These are phyloP conservation scores for Amanita jacksonii DNA, from an alignment of 768 basidiomycete species.

Conservation along the genomic window DNA sequence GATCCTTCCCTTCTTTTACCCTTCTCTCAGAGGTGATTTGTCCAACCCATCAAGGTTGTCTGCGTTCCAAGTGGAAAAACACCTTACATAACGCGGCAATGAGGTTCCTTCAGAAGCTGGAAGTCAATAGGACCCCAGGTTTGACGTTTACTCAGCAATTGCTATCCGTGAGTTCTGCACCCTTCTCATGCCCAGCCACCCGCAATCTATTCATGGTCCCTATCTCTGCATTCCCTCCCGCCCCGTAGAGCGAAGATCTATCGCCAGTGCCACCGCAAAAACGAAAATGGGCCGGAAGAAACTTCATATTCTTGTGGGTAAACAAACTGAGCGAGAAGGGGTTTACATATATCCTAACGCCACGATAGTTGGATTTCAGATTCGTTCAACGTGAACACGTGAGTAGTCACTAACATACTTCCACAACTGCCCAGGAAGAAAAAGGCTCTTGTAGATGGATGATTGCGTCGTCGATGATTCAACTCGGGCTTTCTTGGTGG, in stretches of 20 bases:
- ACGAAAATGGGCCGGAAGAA: slow-evolving; percentile 55
- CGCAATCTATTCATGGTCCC: not conserved
- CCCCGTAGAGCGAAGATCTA: slow-evolving; percentile 58
- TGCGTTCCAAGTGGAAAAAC: not conserved
- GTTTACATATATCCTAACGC: slow-evolving; percentile 4
- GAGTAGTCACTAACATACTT: slow-evolving; percentile 17
- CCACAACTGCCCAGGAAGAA: no score
- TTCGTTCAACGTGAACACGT: slow-evolving; percentile 74
- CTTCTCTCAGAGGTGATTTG: no score
- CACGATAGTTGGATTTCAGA: slow-evolving; percentile 65
- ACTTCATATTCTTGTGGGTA: slow-evolving; percentile 58
- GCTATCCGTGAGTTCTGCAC: slow-evolving; percentile 35
- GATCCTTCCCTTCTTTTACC: no score
- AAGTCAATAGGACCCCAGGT: slow-evolving; percentile 45
- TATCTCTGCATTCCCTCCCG: slow-evolving; percentile 4
- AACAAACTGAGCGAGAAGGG: not conserved
- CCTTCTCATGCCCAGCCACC: not conserved
- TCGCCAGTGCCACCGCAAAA: slow-evolving; percentile 55
- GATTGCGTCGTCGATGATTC: slow-evolving; percentile 70
- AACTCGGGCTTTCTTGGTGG: slow-evolving; percentile 72
- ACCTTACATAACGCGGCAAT: slow-evolving; percentile 12
- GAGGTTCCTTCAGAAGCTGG: slow-evolving; percentile 30
- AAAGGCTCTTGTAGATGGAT: slow-evolving; percentile 41
- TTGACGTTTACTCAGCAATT: slow-evolving; percentile 47
- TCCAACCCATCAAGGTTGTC: no score